These are phyloP conservation scores for Quercus tomentella DNA, from an alignment of 331 rosid species.

Conservation along the genomic window DNA sequence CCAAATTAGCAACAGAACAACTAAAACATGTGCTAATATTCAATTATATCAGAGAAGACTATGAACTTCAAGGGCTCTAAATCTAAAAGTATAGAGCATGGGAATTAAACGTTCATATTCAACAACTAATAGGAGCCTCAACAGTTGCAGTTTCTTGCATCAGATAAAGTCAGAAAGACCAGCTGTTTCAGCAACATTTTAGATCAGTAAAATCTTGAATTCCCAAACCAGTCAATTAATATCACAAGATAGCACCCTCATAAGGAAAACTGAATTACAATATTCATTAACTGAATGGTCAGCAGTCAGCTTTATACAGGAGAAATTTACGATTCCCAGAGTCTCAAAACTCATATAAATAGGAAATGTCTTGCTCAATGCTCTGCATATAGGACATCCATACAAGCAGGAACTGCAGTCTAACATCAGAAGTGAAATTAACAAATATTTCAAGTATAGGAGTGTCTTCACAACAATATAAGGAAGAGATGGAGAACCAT, in stretches of 20 bases:
- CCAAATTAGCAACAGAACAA: not conserved
- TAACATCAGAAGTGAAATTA: constrained; percentile 13
- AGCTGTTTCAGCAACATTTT: not conserved
- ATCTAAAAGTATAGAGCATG: not conserved
- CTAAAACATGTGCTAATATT: not conserved
- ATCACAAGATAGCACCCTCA: not conserved
- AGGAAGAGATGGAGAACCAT: constrained; percentile 29
- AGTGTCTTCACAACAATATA: constrained; percentile 13
- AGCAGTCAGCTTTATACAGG: constrained; percentile 2
- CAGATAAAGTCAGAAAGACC: not conserved
- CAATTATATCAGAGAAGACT: not conserved
- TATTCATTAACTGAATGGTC: not conserved
- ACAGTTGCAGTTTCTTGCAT: not conserved
- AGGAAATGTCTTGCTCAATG: constrained; percentile 4
- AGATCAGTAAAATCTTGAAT: not conserved
- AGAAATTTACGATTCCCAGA: not conserved
- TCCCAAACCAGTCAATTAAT: not conserved
- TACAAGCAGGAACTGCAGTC: constrained; percentile 15
- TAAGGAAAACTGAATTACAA: not conserved
- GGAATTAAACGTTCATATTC: not conserved
- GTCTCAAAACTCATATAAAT: constrained; percentile 6
- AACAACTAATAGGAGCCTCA: not conserved
- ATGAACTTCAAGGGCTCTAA: not conserved
- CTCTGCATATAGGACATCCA: not conserved
- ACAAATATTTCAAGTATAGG: constrained; percentile 15